Evolutionary conservation across 164 flowering plant genomes (phyloP).

Genomic region (Protea cynaroides): DNA sequence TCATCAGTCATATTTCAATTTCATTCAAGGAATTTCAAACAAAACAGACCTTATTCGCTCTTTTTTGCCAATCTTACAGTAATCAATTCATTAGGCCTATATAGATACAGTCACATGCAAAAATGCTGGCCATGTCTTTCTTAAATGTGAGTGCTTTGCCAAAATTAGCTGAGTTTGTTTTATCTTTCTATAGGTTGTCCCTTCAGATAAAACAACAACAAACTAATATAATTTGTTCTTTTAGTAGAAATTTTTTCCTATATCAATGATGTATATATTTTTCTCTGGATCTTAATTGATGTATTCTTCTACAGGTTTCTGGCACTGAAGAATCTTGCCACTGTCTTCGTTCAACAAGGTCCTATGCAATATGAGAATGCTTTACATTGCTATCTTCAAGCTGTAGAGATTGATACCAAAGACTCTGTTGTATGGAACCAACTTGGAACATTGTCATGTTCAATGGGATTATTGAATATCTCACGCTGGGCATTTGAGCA

Average conservation of each 20-base stretch:
- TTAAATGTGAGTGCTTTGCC: not conserved
- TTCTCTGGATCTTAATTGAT: not conserved
- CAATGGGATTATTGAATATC: constrained; percentile 83
- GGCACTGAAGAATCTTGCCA: constrained; percentile 87
- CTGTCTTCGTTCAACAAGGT: constrained; percentile 88
- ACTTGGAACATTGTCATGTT: constrained; percentile 87
- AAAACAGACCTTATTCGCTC: too few relatives aligned
- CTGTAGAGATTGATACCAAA: constrained; percentile 89
- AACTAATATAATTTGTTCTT: not conserved
- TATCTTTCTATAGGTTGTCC: not conserved
- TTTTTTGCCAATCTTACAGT: too few relatives aligned
- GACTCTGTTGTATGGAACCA: constrained; percentile 98
- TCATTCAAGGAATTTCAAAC: too few relatives aligned
- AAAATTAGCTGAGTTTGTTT: not conserved
- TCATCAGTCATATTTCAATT: too few relatives aligned
- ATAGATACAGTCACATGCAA: too few relatives aligned
- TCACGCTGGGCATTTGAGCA: constrained; percentile 99
- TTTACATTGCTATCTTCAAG: constrained; percentile 84
- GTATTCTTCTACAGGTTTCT: constrained; percentile 55
- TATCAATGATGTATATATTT: not conserved
- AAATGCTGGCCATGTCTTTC: not conserved
- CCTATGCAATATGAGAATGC: constrained; percentile 70
- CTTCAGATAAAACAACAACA: not conserved
- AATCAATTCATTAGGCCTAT: too few relatives aligned
- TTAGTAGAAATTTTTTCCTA: too few relatives aligned